Percentiles rank a stretch among this genome's conserved stretches.
Evolutionary conservation across 768 basidiomycete species (phyloP).

Genomic region (Mrakia blollopis): DNA sequence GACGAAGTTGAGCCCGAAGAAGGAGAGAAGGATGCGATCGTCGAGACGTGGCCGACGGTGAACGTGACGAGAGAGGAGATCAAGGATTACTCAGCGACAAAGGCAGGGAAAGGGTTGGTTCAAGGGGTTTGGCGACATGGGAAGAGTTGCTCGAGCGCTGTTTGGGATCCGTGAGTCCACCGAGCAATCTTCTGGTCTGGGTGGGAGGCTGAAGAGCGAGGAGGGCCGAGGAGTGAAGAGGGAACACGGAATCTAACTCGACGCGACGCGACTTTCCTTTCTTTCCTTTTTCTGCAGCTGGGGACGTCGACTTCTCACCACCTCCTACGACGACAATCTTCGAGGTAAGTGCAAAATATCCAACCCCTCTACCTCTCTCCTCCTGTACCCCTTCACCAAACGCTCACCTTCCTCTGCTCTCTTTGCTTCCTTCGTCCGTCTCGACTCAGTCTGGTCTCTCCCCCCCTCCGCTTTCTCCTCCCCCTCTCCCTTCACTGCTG

Average conservation of each 20-base stretch:
- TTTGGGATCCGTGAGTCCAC: constrained; percentile 45
- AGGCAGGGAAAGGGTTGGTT: constrained; percentile 25
- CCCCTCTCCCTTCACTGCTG: not conserved
- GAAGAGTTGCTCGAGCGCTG: constrained; percentile 44
- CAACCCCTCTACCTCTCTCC: not conserved
- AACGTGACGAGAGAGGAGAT: constrained; percentile 34
- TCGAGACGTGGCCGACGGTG: constrained; percentile 30
- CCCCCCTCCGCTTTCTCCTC: not conserved
- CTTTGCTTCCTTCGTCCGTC: not conserved
- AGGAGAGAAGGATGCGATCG: not conserved
- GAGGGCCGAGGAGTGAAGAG: not conserved
- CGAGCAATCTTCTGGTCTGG: not conserved
- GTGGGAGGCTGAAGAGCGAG: no score
- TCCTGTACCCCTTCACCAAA: no score
- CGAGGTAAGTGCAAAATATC: constrained; percentile 41
- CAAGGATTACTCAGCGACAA: constrained; percentile 34
- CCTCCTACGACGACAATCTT: constrained; percentile 47
- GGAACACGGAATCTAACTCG: no score
- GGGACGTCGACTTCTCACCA: constrained; percentile 45
- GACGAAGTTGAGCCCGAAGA: not conserved
- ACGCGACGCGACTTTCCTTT: not conserved
- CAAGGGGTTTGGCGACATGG: constrained; percentile 38
- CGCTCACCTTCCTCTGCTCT: not conserved
- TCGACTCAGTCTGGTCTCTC: not conserved
- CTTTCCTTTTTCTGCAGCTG: constrained; percentile 16